phyloP scores from a whole-genome alignment of 2,329 filamentous ascomycete species.

The Fusarium sp. region DNA sequence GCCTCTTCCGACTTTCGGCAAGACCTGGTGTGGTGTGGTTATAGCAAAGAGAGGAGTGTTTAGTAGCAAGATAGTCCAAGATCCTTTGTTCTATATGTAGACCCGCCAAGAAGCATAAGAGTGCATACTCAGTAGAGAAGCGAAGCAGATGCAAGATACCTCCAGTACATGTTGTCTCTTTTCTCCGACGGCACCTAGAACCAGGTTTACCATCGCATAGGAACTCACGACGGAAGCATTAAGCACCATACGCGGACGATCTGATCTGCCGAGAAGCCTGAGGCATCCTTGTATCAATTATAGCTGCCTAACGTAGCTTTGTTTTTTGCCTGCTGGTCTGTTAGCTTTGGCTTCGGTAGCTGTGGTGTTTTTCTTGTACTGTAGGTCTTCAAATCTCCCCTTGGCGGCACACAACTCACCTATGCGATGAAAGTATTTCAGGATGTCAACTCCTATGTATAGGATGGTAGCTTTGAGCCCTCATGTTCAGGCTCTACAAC shows the following conservation, averaged over 20 bases:
- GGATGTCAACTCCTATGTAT: slow-evolving; percentile 43
- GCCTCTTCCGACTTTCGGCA: background rate
- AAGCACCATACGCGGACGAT: slow-evolving; percentile 30
- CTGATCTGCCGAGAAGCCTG: slow-evolving; percentile 43
- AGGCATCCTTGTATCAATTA: slow-evolving; percentile 34
- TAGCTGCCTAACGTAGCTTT: slow-evolving; percentile 31
- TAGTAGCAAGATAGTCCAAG: slow-evolving; percentile 3
- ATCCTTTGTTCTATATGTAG: background rate
- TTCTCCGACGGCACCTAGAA: slow-evolving; percentile 14
- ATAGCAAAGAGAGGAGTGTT: slow-evolving; percentile 23
- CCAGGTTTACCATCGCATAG: slow-evolving; percentile 28
- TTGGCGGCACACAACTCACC: slow-evolving; percentile 29
- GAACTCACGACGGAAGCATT: slow-evolving; percentile 37
- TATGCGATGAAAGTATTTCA: slow-evolving; percentile 31
- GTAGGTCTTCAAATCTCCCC: slow-evolving; percentile 18
- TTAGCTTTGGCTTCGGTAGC: background rate
- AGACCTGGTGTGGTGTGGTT: slow-evolving; percentile 15
- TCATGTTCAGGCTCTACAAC: slow-evolving; percentile 39
- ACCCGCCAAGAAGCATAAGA: slow-evolving; percentile 31
- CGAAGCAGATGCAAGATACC: slow-evolving; percentile 4
- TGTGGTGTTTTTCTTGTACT: slow-evolving; percentile 10
- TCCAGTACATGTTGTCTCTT: slow-evolving; percentile 36
- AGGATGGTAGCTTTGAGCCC: slow-evolving; percentile 41
- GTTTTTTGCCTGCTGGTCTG: background rate
- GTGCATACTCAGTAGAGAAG: slow-evolving; percentile 12